Conservation (phyloP, 2,329 filamentous ascomycete species). For the Aspergillus sojae region DNA sequence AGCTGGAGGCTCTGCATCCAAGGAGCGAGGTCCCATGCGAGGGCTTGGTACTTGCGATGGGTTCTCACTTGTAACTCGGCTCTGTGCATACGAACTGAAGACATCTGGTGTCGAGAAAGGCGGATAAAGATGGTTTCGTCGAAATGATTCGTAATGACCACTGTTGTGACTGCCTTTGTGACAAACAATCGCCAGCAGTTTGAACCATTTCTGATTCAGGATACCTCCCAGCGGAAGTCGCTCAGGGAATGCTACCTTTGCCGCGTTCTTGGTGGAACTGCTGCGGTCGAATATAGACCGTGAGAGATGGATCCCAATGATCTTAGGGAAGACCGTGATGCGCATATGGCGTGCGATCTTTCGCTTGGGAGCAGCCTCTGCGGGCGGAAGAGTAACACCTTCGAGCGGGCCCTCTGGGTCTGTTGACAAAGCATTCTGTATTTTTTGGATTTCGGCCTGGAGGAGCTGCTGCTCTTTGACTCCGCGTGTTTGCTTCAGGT, state of each 20-base stretch:
- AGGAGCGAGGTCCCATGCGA: conserved; percentile 42
- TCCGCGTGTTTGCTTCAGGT: conserved; percentile 59
- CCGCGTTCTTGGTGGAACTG: conserved; percentile 86
- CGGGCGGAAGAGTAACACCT: conserved; percentile 73
- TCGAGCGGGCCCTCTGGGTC: conserved; percentile 79
- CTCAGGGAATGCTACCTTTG: conserved; percentile 92
- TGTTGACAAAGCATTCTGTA: conserved; percentile 71
- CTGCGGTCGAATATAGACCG: conserved; percentile 85
- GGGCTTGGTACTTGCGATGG: conserved; percentile 42
- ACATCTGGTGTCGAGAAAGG: conserved; percentile 82
- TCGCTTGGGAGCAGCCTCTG: conserved; percentile 73
- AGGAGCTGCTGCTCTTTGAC: conserved; percentile 56
- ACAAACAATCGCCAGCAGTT: conserved; percentile 81
- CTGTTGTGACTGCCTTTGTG: conserved; percentile 96
- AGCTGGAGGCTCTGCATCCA: conserved; percentile 31
- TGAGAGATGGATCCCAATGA: conserved; percentile 89
- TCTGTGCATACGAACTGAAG: conserved; percentile 74
- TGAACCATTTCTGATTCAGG: conserved; percentile 76
- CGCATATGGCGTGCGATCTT: conserved; percentile 85
- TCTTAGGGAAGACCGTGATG: conserved; percentile 83
- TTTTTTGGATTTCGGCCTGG: conserved; percentile 62
- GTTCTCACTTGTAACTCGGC: conserved; percentile 58
- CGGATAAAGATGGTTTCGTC: conserved; percentile 76
- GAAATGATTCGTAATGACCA: conserved; percentile 95
- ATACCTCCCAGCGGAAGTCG: conserved; percentile 79